Evolutionary conservation across 139 green algal genomes (phyloP).

Genomic region (Chlorella sp.): DNA sequence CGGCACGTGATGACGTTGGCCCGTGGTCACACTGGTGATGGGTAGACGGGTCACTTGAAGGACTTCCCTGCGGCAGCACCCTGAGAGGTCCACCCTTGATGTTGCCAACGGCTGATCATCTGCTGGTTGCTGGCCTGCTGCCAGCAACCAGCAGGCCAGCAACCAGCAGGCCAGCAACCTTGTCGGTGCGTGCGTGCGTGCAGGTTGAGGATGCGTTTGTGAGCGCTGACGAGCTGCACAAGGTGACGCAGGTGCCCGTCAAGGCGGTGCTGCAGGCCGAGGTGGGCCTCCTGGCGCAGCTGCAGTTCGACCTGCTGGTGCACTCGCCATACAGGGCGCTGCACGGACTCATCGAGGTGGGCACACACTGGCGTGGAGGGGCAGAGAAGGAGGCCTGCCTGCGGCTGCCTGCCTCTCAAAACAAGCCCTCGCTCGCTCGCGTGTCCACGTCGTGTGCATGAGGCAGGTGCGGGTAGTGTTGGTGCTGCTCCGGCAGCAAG

Average conservation of each 20-base stretch:
- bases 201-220: slow-evolving; percentile 80
- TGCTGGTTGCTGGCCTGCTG: not conserved
- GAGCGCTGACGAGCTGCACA: slow-evolving; percentile 54
- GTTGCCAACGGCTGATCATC: too few species aligned
- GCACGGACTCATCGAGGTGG: too few species aligned
- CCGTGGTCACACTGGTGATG: too few species aligned
- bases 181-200: not conserved
- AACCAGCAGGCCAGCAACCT: not conserved
- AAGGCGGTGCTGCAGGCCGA: slow-evolving; percentile 41
- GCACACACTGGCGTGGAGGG: too few species aligned
- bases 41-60: too few species aligned
- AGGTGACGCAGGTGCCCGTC: slow-evolving; percentile 22
- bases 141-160: not conserved
- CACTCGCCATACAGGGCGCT: slow-evolving; percentile 61
- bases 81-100: not conserved
- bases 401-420: too few species aligned
- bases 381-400: too few species aligned
- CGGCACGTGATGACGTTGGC: too few species aligned
- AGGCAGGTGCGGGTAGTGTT: too few species aligned
- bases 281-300: slow-evolving; percentile 36
- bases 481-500: too few species aligned
- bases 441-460: too few species aligned
- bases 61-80: not conserved
- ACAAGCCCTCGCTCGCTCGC: too few species aligned
- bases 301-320: slow-evolving; percentile 77